Evolutionary conservation across 1,284 basidiomycete species (phyloP).

Genomic region (Ustilago hordei): DNA sequence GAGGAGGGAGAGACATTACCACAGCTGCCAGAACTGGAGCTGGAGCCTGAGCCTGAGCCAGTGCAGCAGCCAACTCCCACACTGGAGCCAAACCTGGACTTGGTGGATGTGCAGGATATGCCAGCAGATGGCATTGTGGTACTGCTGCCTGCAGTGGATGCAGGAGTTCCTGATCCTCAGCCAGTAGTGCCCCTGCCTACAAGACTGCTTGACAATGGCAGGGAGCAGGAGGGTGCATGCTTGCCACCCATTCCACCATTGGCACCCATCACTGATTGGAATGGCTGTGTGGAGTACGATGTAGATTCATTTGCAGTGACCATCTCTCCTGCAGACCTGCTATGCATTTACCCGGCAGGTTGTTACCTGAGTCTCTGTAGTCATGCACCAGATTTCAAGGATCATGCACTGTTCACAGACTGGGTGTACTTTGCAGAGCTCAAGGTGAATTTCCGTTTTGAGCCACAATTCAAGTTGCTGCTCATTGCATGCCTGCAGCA

Average conservation of each 20-base stretch:
- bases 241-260: background rate
- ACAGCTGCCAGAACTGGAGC: no score
- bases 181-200: background rate
- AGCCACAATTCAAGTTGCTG: slow-evolving; percentile 6
- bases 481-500: background rate
- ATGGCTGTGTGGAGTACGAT: slow-evolving; percentile 2
- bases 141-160: background rate
- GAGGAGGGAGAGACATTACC: no score
- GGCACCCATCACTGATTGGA: slow-evolving; percentile 1
- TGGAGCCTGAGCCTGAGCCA: no score
- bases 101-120: background rate
- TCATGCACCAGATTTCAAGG: background rate
- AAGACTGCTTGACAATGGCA: background rate
- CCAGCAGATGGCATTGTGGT: slow-evolving; percentile 2
- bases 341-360: slow-evolving; percentile 9
- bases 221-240: background rate
- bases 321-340: slow-evolving; percentile 4
- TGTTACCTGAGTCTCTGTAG: background rate
- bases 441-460: background rate
- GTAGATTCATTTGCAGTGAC: slow-evolving; percentile 15
- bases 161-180: no score
- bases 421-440: slow-evolving; percentile 23
- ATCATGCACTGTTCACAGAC: slow-evolving; percentile 4
- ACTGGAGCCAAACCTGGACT: background rate
- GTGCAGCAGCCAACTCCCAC: no score